phyloP scores from a whole-genome alignment of 768 basidiomycete genomes.

The Macrolepiota fuliginosa region DNA sequence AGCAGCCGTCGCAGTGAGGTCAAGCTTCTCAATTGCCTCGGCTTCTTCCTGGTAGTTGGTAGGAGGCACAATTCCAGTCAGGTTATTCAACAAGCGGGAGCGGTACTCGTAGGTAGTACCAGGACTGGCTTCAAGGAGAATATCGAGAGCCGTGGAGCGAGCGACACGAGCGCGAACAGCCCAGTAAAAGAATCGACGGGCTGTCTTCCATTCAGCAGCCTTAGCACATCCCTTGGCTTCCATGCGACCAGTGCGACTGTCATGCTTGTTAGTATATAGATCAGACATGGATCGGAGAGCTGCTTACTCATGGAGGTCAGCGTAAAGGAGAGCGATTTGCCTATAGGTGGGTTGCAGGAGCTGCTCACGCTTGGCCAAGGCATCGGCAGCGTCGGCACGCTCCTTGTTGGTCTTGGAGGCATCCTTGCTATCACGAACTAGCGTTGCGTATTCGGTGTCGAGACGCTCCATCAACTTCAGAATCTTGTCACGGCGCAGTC shows the following conservation, averaged over 20 bases:
- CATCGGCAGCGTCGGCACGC: constrained; percentile 63
- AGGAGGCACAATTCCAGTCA: constrained; percentile 52
- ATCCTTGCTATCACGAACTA: constrained; percentile 83
- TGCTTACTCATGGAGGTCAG: constrained; percentile 93
- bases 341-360: constrained; percentile 87
- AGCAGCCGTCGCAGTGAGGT: constrained; percentile 57
- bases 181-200: constrained; percentile 94
- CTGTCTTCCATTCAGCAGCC: constrained; percentile 81
- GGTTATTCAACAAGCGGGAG: constrained; percentile 55
- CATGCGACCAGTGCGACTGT: constrained; percentile 91
- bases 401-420: constrained; percentile 69
- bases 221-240: constrained; percentile 96
- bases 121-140: constrained; percentile 71
- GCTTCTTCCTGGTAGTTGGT: constrained; percentile 58
- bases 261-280: neutral
- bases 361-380: constrained; percentile 74
- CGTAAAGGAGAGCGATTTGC: constrained; percentile 90
- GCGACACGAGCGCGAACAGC: constrained; percentile 81
- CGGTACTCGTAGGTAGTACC: constrained; percentile 67
- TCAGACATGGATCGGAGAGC: neutral
- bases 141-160: constrained; percentile 58
- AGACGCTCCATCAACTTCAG: constrained; percentile 89
- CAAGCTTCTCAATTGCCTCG: constrained; percentile 67
- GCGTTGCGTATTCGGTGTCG: constrained; percentile 74
- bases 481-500: constrained; percentile 95